Conservation (phyloP, 805 yeast species). For the Jamesozyma rosinii region DNA sequence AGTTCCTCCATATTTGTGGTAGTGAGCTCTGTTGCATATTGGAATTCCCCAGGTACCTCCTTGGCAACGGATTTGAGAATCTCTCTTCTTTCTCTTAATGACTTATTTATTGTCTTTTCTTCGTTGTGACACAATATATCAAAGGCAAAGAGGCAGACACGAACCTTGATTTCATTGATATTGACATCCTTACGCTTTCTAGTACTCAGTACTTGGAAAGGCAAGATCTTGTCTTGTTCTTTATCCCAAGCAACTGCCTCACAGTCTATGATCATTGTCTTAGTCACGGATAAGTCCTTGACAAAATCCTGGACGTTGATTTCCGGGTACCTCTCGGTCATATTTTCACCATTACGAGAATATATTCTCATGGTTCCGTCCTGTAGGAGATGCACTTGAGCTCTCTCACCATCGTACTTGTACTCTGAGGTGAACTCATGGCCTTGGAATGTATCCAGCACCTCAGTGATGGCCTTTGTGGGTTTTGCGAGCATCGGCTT, state of each 20-base stretch:
- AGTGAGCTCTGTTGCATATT: constrained; percentile 67
- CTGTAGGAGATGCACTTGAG: constrained; percentile 73
- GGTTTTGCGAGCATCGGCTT: constrained; percentile 99
- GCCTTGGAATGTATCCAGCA: constrained; percentile 78
- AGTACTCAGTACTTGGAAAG: constrained; percentile 88
- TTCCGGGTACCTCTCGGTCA: constrained; percentile 95
- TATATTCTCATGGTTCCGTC: constrained; percentile 66
- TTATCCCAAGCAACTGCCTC: constrained; percentile 98
- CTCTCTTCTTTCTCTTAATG: constrained; percentile 63
- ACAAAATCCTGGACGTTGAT: constrained; percentile 59
- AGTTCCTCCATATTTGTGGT: constrained; percentile 65
- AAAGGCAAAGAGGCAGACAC: constrained; percentile 87
- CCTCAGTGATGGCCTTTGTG: constrained; percentile 86
- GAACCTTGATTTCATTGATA: constrained; percentile 77
- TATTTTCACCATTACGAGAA: constrained; percentile 92
- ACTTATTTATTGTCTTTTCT: constrained; percentile 53
- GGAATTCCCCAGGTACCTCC: constrained; percentile 66
- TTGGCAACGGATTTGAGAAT: constrained; percentile 47
- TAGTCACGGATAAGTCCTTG: constrained; percentile 30
- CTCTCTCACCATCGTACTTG: constrained; percentile 96
- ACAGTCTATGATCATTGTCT: constrained; percentile 75
- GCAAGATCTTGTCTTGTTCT: constrained; percentile 66
- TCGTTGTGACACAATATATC: constrained; percentile 74
- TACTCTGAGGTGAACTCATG: constrained; percentile 89
- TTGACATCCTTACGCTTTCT: constrained; percentile 91